phyloP scores from a whole-genome alignment of 257 asterid genomes.

The Fraxinus anomala region DNA sequence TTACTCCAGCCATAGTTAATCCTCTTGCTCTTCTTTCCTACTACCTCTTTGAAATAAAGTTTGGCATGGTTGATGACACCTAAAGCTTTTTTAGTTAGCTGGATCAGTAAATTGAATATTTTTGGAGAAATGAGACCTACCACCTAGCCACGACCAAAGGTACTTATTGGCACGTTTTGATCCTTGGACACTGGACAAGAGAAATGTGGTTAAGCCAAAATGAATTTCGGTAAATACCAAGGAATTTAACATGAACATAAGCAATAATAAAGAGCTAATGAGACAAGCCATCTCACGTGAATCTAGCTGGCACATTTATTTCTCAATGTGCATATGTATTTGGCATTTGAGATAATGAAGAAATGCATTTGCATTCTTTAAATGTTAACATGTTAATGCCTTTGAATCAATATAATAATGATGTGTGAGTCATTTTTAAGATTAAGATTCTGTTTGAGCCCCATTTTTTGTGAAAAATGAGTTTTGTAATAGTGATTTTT shows the following conservation, averaged over 20 bases:
- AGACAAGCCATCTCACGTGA: neutral
- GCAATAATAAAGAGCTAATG: neutral
- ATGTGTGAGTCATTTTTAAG: neutral
- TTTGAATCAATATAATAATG: conserved; percentile 14
- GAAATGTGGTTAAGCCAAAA: neutral
- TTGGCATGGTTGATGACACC: neutral
- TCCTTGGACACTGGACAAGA: neutral
- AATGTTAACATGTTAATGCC: conserved; percentile 3
- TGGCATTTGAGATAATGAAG: conserved; percentile 1
- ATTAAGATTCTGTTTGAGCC: neutral
- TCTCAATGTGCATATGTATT: neutral
- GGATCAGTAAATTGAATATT: neutral
- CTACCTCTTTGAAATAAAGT: neutral
- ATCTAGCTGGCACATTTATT: conserved; percentile 6
- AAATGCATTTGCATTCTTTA: neutral
- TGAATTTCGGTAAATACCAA: neutral
- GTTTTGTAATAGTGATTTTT: too few species aligned
- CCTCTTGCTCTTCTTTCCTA: neutral
- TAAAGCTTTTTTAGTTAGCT: neutral
- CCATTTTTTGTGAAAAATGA: too few species aligned
- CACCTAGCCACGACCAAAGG: neutral
- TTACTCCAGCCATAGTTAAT: neutral
- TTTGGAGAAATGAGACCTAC: conserved; percentile 3
- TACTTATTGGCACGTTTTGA: neutral
- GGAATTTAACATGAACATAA: conserved; percentile 4